These are phyloP conservation scores for Coemansia sp. DNA, from an alignment of 192 early-diverging fungal genomes.

Conservation along the genomic window DNA sequence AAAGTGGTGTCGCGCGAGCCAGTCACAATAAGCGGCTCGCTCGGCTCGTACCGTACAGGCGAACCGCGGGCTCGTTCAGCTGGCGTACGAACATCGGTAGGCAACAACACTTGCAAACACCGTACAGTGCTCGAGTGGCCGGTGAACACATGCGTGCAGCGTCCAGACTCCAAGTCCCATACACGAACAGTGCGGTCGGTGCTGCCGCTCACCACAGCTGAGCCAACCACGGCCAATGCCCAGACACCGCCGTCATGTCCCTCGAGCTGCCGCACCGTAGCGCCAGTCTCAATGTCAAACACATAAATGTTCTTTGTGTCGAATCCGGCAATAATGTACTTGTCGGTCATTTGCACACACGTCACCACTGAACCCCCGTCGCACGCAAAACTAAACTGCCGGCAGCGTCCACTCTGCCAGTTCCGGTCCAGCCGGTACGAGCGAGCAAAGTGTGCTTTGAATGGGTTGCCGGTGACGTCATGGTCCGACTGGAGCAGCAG, in stretches of 20 bases:
- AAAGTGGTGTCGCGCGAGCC: conserved; percentile 94
- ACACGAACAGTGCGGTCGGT: conserved; percentile 94
- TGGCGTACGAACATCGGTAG: conserved; percentile 55
- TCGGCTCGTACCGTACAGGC: conserved; percentile 59
- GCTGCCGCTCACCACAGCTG: conserved; percentile 89
- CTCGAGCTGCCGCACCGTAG: conserved; percentile 64
- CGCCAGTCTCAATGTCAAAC: conserved; percentile 85
- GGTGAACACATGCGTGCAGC: conserved; percentile 89
- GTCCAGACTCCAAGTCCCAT: conserved; percentile 91
- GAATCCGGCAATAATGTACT: conserved; percentile 92
- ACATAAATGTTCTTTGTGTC: conserved; percentile 94
- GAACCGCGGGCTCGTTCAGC: conserved; percentile 31
- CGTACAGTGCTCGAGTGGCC: conserved; percentile 96
- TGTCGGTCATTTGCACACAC: conserved; percentile 94
- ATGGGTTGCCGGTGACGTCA: conserved; percentile 49
- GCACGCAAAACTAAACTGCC: conserved; percentile 77
- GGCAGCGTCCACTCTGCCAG: conserved; percentile 76
- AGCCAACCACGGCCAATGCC: conserved; percentile 89
- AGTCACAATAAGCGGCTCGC: conserved; percentile 85
- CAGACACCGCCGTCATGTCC: conserved; percentile 97
- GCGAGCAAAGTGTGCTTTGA: conserved; percentile 77
- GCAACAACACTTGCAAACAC: conserved; percentile 86
- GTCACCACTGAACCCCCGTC: conserved; percentile 87
- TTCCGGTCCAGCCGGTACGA: conserved; percentile 80
- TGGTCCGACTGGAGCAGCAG: background rate